These are phyloP conservation scores for Heliosperma pusillum DNA, from an alignment of 148 eudicot genomes.

Conservation along the genomic window DNA sequence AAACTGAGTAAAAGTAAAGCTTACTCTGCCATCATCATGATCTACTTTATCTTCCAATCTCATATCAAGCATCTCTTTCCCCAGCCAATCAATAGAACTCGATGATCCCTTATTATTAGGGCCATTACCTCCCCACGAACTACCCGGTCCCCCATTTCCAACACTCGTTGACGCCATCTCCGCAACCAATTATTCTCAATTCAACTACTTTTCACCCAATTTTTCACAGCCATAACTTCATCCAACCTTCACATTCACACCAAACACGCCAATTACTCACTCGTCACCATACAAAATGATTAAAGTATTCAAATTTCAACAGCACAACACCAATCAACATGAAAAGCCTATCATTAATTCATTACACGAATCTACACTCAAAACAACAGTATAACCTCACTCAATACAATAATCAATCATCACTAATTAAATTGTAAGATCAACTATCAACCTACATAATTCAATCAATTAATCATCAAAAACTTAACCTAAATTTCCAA, in stretches of 20 bases:
- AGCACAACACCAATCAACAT: background rate
- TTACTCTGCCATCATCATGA: conserved; percentile 79
- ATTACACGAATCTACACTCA: background rate
- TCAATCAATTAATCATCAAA: background rate
- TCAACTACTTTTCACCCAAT: conserved; percentile 18
- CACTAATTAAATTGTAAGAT: background rate
- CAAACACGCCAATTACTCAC: background rate
- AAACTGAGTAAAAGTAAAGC: conserved; percentile 9
- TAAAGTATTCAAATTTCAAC: background rate
- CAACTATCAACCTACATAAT: background rate
- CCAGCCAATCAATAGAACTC: conserved; percentile 91
- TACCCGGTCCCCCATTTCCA: conserved; percentile 82
- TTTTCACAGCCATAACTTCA: conserved; percentile 23
- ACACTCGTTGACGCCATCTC: conserved; percentile 73
- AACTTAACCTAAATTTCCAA: background rate
- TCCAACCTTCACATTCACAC: conserved; percentile 31
- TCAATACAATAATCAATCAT: background rate
- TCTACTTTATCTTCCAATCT: conserved; percentile 76
- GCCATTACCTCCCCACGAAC: conserved; percentile 64
- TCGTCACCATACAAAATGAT: background rate
- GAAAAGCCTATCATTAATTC: too few relatives aligned
- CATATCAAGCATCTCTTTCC: conserved; percentile 91
- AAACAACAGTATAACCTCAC: background rate
- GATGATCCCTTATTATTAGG: conserved; percentile 59
- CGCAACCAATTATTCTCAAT: conserved; percentile 23